These are phyloP conservation scores for Aspergillus asperescens DNA, from an alignment of 495 filamentous ascomycete species.

Conservation along the genomic window DNA sequence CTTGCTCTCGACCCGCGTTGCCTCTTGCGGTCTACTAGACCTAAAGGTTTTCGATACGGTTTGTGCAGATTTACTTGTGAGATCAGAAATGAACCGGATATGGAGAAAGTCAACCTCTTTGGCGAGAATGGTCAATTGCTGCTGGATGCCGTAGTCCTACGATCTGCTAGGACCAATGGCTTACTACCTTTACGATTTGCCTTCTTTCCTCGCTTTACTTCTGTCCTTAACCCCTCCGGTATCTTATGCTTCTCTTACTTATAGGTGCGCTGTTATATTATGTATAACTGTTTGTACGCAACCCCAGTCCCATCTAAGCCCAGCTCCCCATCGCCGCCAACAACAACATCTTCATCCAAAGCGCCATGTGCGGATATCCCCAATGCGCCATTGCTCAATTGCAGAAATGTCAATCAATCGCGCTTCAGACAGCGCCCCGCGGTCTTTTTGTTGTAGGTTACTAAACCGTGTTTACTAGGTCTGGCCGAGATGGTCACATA, in stretches of 20 bases:
- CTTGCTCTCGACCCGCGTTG: not conserved
- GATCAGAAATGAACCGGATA: not conserved
- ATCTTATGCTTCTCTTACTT: slow-evolving; percentile 31
- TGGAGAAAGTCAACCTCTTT: not conserved
- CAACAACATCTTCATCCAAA: not conserved
- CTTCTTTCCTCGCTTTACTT: not conserved
- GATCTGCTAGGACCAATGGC: not conserved
- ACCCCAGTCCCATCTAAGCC: slow-evolving; percentile 8
- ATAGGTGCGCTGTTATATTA: slow-evolving; percentile 63
- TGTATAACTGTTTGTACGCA: slow-evolving; percentile 58
- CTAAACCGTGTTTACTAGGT: slow-evolving; percentile 32
- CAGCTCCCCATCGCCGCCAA: not conserved
- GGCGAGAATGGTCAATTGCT: not conserved
- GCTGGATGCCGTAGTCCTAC: not conserved
- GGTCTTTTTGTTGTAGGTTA: not conserved
- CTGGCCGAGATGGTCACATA: slow-evolving; percentile 82
- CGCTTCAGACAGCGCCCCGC: too few relatives aligned
- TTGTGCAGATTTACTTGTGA: not conserved
- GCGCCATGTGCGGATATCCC: slow-evolving; percentile 2
- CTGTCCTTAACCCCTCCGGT: not conserved
- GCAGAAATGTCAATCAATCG: slow-evolving; percentile 9
- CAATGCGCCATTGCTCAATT: slow-evolving; percentile 7
- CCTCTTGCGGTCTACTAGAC: not conserved
- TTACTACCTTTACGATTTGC: not conserved
- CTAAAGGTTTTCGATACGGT: too few relatives aligned